Percentiles rank a stretch among this genome's conserved stretches.
phyloP scores from a whole-genome alignment of 495 filamentous ascomycete species.

The Penicillium roqueforti region DNA sequence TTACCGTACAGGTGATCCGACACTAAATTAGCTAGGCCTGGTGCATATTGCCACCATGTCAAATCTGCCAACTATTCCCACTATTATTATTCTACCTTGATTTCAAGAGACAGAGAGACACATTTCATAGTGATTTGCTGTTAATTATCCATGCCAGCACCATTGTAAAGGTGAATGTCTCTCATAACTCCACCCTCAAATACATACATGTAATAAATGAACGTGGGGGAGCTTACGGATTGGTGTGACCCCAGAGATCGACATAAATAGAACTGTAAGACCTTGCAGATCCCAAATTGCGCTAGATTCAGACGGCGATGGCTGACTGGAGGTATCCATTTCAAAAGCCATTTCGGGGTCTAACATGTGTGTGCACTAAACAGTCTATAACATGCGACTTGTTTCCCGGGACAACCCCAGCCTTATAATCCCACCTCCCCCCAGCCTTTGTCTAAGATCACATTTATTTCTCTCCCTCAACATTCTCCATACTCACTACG shows the following conservation, averaged over 20 bases:
- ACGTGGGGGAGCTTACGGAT: slow-evolving; percentile 24
- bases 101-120: not conserved
- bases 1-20: slow-evolving; percentile 1
- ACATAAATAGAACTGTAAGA: slow-evolving; percentile 25
- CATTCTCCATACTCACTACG: not conserved
- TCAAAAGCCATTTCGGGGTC: slow-evolving; percentile 1
- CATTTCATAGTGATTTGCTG: not conserved
- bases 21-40: slow-evolving; percentile 2
- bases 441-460: not conserved
- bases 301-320: slow-evolving; percentile 9
- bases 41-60: slow-evolving; percentile 5
- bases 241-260: slow-evolving; percentile 28
- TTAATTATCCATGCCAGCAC: not conserved
- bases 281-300: slow-evolving; percentile 24
- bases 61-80: not conserved
- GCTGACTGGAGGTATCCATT: slow-evolving; percentile 10
- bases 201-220: too few species aligned
- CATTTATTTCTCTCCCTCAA: slow-evolving; percentile 7
- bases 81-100: not conserved
- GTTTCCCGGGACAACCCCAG: slow-evolving; percentile 16
- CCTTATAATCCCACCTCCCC: slow-evolving; percentile 1
- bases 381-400: slow-evolving; percentile 11
- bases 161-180: not conserved
- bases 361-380: slow-evolving; percentile 9
- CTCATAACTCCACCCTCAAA: not conserved